Base-by-base conservation (phyloP, 352 stramenopile genomes). In the Pythium myriotylum region DNA sequence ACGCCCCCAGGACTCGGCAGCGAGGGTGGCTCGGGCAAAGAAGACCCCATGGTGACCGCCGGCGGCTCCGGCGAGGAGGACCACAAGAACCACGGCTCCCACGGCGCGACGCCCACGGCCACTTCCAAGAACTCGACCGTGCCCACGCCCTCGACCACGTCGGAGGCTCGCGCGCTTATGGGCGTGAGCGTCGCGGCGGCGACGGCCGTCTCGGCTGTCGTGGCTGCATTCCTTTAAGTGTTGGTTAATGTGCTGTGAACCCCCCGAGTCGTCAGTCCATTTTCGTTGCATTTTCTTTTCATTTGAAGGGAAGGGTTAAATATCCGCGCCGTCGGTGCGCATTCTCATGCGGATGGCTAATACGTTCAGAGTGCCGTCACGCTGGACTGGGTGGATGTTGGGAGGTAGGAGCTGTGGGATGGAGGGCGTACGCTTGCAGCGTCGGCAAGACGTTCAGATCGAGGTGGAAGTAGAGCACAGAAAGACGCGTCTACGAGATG, bases 401-500 rank as follows among this genome's bases (percentile, higher is more conserved):
- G 56, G 29, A 22, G 42, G 43, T 35, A 35, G 29, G 29, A 10
- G 29, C 29, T 35, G n/a, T 35, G 29, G 47, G 24, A 35, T 6
- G 19, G 24, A 37, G 26, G 27, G 43, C 14, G 47, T 67, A 67
- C 60, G 60, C 60, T 67, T 67, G 60, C 59, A 7, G 20, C 20
- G 20, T 40, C 32, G 50, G 49, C 59, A 66, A 66, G 59, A 43
- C 59, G 59, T 66, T 39, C n/a, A 14, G 16, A 52, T 52, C 39
- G 17, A 32, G 33, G 22, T 35, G 48, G 48, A 29, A 43, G 5
- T 43, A 6, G 24, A 47, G 37, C 7, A 19, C 41, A 17, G 29
- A 13, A n/a, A 16, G 16, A 33, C 29, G 24, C 16, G 37, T 46
- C 55, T 70, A 74, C 43, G 67, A 74, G 63, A 92, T 77, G n/a